Base-by-base conservation (phyloP, 2,329 filamentous ascomycete genomes). In the Epichloe glyceriae region DNA sequence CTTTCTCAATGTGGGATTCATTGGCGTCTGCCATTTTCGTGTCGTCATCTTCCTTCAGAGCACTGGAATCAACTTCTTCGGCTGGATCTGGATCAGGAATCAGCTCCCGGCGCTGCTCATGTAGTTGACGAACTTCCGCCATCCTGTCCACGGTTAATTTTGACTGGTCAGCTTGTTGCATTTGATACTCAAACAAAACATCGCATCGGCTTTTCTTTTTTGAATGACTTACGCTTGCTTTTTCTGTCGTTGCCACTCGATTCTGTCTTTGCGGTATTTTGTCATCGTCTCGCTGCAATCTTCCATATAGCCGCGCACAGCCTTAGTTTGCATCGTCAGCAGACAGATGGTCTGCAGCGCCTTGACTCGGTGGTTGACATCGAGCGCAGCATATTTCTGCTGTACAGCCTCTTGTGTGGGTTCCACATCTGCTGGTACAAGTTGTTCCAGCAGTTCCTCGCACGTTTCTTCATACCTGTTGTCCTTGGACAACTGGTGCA, bases 201-300 rank as follows among this genome's bases (percentile, higher is more conserved):
- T 48, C 56, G 52, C 37, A 14, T 38, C n/a, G 33, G 8, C 3
- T 37, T n/a, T 26, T n/a, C 2, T 26, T 42, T 10, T 34, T 19
- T 19, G 15, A 3, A 22, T n/a, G 14, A 75, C 79, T 67, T 71
- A 83, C 78, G 73, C 71, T 65, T 78, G 74, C 58, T 83, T 83
- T 56, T 86, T 82, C 58, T 86, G 80, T 56, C 89, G 80, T 68
- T 97, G 91, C 68, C 82, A 85, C 57, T 95, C 88, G 54, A 96
- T 95, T 71, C 95, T 96, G 64, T 94, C 86, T 67, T 98, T 98
- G 47, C 93, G 83, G 62, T 94, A 88, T 50, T 83, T 81, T 2
- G 93, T 98, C 90, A 97, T 96, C 50, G 88, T 86, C 62, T 91
- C 87, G 56, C 86, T 88, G 68, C 90, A 95, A 55, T 91, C 85